Base-by-base conservation (phyloP, 73 alveolate species). In the Breviolum minutum region DNA sequence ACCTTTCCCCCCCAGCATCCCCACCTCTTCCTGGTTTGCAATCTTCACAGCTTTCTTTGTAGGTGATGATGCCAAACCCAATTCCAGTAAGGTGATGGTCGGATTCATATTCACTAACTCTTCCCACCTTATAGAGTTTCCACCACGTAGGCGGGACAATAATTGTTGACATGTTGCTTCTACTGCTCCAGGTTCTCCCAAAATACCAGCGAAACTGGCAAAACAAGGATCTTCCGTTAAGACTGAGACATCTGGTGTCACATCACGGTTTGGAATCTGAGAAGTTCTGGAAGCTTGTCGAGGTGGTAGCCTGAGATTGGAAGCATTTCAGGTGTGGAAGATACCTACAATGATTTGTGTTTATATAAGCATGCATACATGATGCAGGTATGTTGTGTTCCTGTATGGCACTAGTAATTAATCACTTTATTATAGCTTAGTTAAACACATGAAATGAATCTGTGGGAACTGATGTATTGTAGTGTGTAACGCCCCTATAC, bases 121-220 rank as follows among this genome's bases (percentile, higher is more conserved):
- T 63, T 90, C 97, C 97, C 97, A 90, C 14, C 97, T 62, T 22
- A 90, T 76, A 11, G 88, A 70, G 26, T 74, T 76, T 32, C 96
- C 96, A 12, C 95, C 61, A 20, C 76, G 68, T 63, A 90, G 48
- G 24, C 97, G 24, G 40, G 87, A 12, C 27, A 90, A 30, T 40
- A 90, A 76, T 76, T 90, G 97, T 32, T 90, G 97, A 74, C 96
- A 90, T 27, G 96, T 90, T 22, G 96, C 97, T 76, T 90, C 97
- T 63, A 90, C 88, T 13, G 88, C 97, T 17, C 97, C 97, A 9
- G 74, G 87, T 63, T 90, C 97, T 40, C 80, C 82, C 19, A 90
- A 76, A 22, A 63, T 62, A 8, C 77, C 87, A 1, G 61, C 82
- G 76, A 90, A 90, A 8, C 87, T 81, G 54, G 73, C 76, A 87